Conservation (phyloP, 202 grass and related monocot genomes). For the Zizania palustris region DNA sequence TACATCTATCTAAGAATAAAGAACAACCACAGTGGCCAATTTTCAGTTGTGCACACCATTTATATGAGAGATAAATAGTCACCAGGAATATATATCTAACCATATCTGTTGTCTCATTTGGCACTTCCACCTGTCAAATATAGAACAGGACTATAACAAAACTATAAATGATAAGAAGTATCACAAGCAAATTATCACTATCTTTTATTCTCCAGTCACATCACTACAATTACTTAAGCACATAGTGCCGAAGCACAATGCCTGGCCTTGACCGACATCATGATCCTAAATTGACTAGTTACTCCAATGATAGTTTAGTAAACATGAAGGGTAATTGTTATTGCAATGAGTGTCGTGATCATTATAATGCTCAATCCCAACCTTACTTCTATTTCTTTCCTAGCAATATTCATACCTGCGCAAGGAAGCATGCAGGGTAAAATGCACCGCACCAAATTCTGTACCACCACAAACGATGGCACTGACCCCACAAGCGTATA, state of each 20-base stretch:
- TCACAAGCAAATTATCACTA: background rate
- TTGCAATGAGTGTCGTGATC: background rate
- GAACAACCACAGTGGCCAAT: background rate
- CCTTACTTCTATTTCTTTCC: background rate
- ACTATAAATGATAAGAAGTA: background rate
- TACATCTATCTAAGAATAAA: background rate
- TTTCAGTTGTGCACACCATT: background rate
- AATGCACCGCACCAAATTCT: background rate
- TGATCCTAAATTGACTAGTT: background rate
- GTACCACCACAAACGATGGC: background rate
- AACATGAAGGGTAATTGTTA: too few relatives aligned
- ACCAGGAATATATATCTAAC: background rate
- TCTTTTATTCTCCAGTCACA: background rate
- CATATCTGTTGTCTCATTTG: background rate
- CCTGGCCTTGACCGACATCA: background rate
- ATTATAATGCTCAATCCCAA: background rate
- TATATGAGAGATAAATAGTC: background rate
- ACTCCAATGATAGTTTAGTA: too few relatives aligned
- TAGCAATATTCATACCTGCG: background rate
- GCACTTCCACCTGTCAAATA: background rate
- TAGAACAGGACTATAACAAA: background rate
- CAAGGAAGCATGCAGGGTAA: background rate
- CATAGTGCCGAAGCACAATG: background rate
- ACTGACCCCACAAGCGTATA: background rate
- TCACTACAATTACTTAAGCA: background rate